Conservation (phyloP, 768 basidiomycete genomes). For the Neoboletus magnificus region DNA sequence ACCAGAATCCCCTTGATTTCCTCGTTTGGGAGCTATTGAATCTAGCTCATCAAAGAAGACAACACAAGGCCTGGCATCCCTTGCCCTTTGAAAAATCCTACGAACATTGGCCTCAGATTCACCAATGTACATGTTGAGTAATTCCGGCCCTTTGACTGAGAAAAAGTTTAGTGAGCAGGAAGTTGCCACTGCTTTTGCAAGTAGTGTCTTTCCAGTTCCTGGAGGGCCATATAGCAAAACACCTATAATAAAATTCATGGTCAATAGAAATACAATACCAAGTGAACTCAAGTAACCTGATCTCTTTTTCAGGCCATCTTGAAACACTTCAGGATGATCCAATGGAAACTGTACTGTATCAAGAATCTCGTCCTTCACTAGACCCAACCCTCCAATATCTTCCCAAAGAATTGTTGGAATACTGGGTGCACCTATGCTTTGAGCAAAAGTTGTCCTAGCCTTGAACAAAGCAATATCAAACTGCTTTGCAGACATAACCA, state of each 20-base stretch:
- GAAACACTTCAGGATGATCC: constrained; percentile 86
- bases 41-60: constrained; percentile 98
- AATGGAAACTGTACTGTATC: constrained; percentile 94
- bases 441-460: constrained; percentile 76
- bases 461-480: constrained; percentile 69
- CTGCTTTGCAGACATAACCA: constrained; percentile 46
- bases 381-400: constrained; percentile 88
- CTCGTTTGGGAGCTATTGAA: constrained; percentile 90
- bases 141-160: constrained; percentile 94
- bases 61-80: constrained; percentile 91
- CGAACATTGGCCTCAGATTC: constrained; percentile 98
- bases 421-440: constrained; percentile 94
- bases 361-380: constrained; percentile 88
- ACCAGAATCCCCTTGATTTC: constrained; percentile 93
- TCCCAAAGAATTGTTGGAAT: constrained; percentile 97
- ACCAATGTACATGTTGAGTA: constrained; percentile 98
- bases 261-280: neutral
- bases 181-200: constrained; percentile 95
- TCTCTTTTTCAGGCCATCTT: constrained; percentile 89
- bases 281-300: constrained; percentile 56
- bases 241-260: constrained; percentile 41
- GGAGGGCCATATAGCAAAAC: constrained; percentile 93
- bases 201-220: constrained; percentile 91
- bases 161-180: constrained; percentile 95
- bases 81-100: constrained; percentile 83